Evolutionary conservation across 2,329 filamentous ascomycete genomes (phyloP).

Genomic region (Elsinoe perseae): DNA sequence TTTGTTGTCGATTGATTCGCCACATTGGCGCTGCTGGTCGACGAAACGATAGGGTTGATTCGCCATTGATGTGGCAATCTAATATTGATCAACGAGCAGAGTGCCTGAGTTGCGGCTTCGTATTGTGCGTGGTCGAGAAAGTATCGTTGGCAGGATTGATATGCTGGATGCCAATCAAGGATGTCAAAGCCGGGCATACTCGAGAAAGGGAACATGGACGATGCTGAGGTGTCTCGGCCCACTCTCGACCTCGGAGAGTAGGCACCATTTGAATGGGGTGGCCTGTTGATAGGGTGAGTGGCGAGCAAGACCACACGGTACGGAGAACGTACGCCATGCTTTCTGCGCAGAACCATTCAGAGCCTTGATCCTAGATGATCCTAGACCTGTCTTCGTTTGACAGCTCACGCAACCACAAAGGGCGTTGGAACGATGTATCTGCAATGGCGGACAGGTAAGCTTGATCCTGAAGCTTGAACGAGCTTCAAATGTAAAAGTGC

Average conservation of each 20-base stretch:
- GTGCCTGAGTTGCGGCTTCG: constrained; percentile 70
- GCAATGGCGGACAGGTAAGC: too few species aligned
- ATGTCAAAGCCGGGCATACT: constrained; percentile 59
- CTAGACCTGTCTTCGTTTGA: not conserved
- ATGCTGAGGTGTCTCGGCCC: not conserved
- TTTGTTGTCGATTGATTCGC: constrained; percentile 23
- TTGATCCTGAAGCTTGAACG: too few species aligned
- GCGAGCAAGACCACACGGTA: not conserved
- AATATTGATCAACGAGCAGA: constrained; percentile 89
- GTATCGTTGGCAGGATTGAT: constrained; percentile 81
- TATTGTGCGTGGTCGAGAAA: constrained; percentile 90
- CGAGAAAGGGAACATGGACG: constrained; percentile 24
- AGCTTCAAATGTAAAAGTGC: too few species aligned
- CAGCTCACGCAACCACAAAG: too few species aligned
- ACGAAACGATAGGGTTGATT: constrained; percentile 40
- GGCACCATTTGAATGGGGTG: constrained; percentile 10
- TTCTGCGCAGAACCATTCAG: not conserved
- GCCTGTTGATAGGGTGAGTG: not conserved
- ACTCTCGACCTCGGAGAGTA: constrained; percentile 7
- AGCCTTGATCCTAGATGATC: not conserved
- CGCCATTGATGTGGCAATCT: constrained; percentile 74
- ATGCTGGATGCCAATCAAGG: constrained; percentile 86
- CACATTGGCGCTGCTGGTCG: constrained; percentile 22
- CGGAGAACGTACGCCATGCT: not conserved
- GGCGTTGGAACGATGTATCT: too few species aligned